Evolutionary conservation across 768 basidiomycete genomes (phyloP).

Genomic region (Pleurotus tuoliensis): DNA sequence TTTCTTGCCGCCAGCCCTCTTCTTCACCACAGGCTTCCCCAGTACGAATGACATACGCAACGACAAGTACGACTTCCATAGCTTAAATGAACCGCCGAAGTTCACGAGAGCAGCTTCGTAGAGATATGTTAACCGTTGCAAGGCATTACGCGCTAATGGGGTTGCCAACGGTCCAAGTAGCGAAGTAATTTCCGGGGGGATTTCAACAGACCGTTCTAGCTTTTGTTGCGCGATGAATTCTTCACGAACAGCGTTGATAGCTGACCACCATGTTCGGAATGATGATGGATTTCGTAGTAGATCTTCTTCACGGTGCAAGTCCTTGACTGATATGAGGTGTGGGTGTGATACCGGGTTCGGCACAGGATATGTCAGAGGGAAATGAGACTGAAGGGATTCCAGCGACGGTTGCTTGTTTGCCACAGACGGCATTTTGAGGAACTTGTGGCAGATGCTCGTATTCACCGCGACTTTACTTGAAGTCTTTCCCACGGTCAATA

Average conservation of each 20-base stretch:
- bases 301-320: constrained; percentile 91
- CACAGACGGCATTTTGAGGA: constrained; percentile 35
- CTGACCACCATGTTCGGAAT: constrained; percentile 90
- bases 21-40: constrained; percentile 67
- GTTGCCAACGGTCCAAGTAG: constrained; percentile 81
- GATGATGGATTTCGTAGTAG: constrained; percentile 86
- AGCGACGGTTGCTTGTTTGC: constrained; percentile 30
- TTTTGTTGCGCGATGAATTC: constrained; percentile 54
- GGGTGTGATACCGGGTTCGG: constrained; percentile 80
- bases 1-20: constrained; percentile 83
- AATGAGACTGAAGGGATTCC: constrained; percentile 47
- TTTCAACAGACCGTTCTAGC: constrained; percentile 43
- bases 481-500: too few species aligned
- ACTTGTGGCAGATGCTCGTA: too few species aligned
- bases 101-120: constrained; percentile 89
- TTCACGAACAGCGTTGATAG: constrained; percentile 75
- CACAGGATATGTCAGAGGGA: constrained; percentile 83
- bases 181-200: constrained; percentile 45
- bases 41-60: constrained; percentile 84
- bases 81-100: constrained; percentile 88
- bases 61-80: constrained; percentile 91
- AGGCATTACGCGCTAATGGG: constrained; percentile 62
- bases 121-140: constrained; percentile 86
- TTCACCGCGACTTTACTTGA: too few species aligned
- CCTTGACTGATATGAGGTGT: constrained; percentile 66